Evolutionary conservation across 2,329 filamentous ascomycete species (phyloP).

Genomic region (Aspergillus intermedius): DNA sequence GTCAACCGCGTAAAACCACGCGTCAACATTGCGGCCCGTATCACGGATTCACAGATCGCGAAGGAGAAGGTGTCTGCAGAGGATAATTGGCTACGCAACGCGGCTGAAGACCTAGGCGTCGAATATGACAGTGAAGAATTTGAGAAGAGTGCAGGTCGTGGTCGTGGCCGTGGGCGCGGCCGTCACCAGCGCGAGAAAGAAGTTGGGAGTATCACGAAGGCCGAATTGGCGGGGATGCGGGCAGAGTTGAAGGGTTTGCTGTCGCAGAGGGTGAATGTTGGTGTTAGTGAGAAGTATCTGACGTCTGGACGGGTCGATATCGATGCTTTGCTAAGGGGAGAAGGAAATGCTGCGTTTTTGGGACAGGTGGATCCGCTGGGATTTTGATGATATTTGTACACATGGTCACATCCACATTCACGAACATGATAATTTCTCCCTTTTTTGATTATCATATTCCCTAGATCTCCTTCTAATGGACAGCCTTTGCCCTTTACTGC

Average conservation of each 20-base stretch:
- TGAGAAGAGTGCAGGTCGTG: conserved; percentile 46
- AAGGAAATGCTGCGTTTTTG: conserved; percentile 60
- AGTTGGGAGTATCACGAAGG: conserved; percentile 61
- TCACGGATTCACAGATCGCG: conserved; percentile 74
- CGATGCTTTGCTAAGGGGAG: conserved; percentile 59
- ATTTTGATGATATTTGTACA: conserved; percentile 12
- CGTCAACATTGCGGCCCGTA: conserved; percentile 72
- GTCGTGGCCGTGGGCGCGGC: conserved; percentile 63
- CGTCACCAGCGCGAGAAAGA: conserved; percentile 68
- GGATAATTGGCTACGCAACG: conserved; percentile 74
- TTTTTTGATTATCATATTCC: no score
- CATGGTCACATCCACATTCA: no score
- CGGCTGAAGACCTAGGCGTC: conserved; percentile 86
- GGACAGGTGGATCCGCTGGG: conserved; percentile 47
- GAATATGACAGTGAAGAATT: conserved; percentile 90
- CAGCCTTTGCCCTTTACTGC: no score
- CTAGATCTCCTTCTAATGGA: no score
- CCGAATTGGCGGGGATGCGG: conserved; percentile 62
- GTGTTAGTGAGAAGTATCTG: conserved; percentile 81
- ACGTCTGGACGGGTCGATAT: conserved; percentile 72
- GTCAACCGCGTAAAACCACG: conserved; percentile 70
- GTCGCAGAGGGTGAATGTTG: conserved; percentile 69
- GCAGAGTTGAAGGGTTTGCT: conserved; percentile 68
- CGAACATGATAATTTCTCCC: no score
- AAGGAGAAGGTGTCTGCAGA: conserved; percentile 82